Evolutionary conservation across 441 rosid genomes (phyloP), one percentile per base, ranked within the genome.

Genomic region (Brassica balearica): DNA sequence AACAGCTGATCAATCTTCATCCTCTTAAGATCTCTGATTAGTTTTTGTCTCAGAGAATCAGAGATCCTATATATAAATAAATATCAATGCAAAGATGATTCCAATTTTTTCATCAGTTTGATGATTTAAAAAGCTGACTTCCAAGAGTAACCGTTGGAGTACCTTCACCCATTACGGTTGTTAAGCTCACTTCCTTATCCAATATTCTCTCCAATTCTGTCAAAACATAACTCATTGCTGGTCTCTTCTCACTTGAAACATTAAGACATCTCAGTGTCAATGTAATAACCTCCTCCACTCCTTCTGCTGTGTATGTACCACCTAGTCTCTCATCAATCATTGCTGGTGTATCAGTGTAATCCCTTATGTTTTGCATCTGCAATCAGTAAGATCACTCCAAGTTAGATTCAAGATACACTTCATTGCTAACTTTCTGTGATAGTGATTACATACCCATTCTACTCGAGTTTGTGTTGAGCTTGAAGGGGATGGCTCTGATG

Each of bases 101-200:
- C 14, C 11, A 14, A 20, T 69, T 87, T 62, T 81, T 11, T 41
- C n/a, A 68, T 79, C 65, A 88, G 76, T 80, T 84, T 43, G 89
- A 41, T 38, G 88, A 72, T 78, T 67, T 81, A 76, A 90, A 90
- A 25, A 89, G 85, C 68, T 88, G 91, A 81, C 95, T 90, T 77
- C 95, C 92, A 34, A 84, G 91, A 15, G 82, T 86, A 82, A 90
- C 90, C 3, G 79, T 83, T n/a, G 92, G 90, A 76, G 84, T 85
- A 75, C 89, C 90, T 85, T 86, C 92, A 38, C 90, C 89, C 88
- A 90, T 86, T 6, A 89, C 80, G 63, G 89, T 88, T 1, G 92
- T 90, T 84, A 86, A 84, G 78, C 83, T 87, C 85, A 86, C 88
- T 82, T 90, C 95, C 25, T 84, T 86, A 27, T 88, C 88, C 6